Conservation (phyloP, 805 yeast species). For the Millerago galiae region DNA sequence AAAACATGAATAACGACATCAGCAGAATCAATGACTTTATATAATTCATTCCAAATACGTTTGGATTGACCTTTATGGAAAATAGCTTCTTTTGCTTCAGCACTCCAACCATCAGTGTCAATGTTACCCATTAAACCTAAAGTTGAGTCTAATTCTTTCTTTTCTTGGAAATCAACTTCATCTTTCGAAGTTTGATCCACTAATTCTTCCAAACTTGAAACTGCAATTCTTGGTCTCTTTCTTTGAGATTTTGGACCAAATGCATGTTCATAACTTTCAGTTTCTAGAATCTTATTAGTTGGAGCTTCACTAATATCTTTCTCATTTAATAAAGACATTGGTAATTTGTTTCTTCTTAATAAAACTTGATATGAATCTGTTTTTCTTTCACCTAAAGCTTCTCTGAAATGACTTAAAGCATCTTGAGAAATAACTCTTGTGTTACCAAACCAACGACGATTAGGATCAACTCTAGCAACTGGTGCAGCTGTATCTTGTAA, state of each 20-base stretch:
- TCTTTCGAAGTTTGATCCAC: conserved; percentile 53
- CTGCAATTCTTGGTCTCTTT: conserved; percentile 78
- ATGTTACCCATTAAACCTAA: conserved; percentile 71
- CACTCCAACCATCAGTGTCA: conserved; percentile 72
- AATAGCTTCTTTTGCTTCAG: conserved; percentile 91
- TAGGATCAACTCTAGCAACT: conserved; percentile 90
- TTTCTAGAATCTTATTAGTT: conserved; percentile 73
- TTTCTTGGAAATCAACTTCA: conserved; percentile 59
- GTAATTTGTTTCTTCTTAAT: conserved; percentile 82
- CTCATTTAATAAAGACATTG: conserved; percentile 92
- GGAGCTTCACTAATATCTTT: conserved; percentile 74
- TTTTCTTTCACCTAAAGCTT: conserved; percentile 82
- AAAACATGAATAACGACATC: conserved; percentile 55
- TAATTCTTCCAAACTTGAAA: conserved; percentile 73
- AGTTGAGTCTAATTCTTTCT: conserved; percentile 66
- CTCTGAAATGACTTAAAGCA: conserved; percentile 89
- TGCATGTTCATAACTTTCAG: conserved; percentile 73
- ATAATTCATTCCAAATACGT: conserved; percentile 96
- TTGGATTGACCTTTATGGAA: conserved; percentile 96
- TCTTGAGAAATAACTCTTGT: conserved; percentile 97
- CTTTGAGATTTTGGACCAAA: conserved; percentile 96
- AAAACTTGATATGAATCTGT: conserved; percentile 82
- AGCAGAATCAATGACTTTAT: conserved; percentile 94
- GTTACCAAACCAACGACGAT: conserved; percentile 96
- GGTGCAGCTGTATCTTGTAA: conserved; percentile 86